Percentiles rank a stretch among this genome's conserved stretches.
Conservation (phyloP, 768 basidiomycete species). For the Termitomyces sp. region DNA sequence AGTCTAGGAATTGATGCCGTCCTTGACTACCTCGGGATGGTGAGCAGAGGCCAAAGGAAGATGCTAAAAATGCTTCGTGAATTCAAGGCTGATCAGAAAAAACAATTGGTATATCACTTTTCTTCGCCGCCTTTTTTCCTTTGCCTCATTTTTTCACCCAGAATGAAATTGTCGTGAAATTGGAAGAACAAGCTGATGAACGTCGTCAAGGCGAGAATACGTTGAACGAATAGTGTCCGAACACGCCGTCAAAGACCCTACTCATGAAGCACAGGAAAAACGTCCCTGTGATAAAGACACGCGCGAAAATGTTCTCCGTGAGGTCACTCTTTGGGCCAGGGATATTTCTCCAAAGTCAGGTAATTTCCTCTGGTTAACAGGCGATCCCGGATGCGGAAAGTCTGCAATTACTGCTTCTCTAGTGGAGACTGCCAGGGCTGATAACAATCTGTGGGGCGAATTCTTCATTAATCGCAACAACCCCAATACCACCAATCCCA, state of each 20-base stretch:
- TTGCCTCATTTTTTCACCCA: not conserved
- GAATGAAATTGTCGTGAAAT: not conserved
- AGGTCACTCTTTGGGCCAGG: constrained; percentile 10
- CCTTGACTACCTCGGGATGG: not conserved
- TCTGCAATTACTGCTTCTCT: not conserved
- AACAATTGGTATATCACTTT: not conserved
- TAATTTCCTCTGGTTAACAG: not conserved
- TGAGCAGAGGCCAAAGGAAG: not conserved
- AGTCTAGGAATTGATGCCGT: constrained; percentile 3
- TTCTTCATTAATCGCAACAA: not conserved
- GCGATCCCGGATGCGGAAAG: not conserved
- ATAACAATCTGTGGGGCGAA: not conserved
- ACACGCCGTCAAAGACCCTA: constrained; percentile 7
- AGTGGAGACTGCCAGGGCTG: too few relatives aligned
- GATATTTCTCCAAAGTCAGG: constrained; percentile 5
- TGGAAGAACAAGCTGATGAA: not conserved
- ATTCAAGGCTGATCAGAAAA: not conserved
- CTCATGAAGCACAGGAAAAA: constrained; percentile 13
- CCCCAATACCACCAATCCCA: not conserved
- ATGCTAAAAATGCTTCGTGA: not conserved
- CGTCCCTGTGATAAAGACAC: constrained; percentile 11
- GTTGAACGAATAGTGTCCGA: not conserved
- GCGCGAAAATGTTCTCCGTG: constrained; percentile 7
- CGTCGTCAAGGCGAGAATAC: constrained; percentile 1
- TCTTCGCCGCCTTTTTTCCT: not conserved